Percentiles rank a stretch among this genome's conserved stretches.
phyloP scores from a whole-genome alignment of 1,139 yeast genomes.

The Yamadazyma pseudoaaseri region DNA sequence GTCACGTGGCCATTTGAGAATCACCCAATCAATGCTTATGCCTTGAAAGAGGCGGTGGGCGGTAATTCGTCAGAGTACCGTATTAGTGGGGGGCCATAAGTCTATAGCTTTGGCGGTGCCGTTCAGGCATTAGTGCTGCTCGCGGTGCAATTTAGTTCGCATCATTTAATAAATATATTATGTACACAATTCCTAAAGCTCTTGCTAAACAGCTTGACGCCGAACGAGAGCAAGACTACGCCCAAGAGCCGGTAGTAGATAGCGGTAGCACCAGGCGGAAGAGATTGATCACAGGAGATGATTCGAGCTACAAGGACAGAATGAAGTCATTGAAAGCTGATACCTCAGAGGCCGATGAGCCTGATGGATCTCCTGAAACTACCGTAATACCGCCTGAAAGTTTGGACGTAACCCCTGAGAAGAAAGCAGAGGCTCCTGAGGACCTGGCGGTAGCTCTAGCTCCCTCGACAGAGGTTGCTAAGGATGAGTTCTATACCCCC shows the following conservation, averaged over 20 bases:
- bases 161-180: no score
- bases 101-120: no score
- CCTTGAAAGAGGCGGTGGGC: no score
- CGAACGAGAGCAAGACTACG: slow-evolving; percentile 25
- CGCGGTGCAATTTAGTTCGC: no score
- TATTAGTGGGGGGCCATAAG: no score
- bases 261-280: slow-evolving; percentile 11
- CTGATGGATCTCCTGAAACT: neutral
- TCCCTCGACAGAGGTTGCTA: neutral
- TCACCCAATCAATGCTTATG: no score
- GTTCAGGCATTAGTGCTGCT: no score
- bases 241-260: slow-evolving; percentile 19
- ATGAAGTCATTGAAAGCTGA: slow-evolving; percentile 4
- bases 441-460: slow-evolving; percentile 1
- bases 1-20: no score
- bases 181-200: slow-evolving; percentile 30
- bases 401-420: slow-evolving; percentile 40
- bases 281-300: slow-evolving; percentile 6
- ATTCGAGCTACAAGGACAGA: slow-evolving; percentile 10
- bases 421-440: slow-evolving; percentile 18
- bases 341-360: neutral
- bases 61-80: no score
- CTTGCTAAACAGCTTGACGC: slow-evolving; percentile 24
- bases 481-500: slow-evolving; percentile 5
- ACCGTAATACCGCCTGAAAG: slow-evolving; percentile 16